These are phyloP conservation scores for Rosa multiflora DNA, from an alignment of 306 rosid species.

Conservation along the genomic window DNA sequence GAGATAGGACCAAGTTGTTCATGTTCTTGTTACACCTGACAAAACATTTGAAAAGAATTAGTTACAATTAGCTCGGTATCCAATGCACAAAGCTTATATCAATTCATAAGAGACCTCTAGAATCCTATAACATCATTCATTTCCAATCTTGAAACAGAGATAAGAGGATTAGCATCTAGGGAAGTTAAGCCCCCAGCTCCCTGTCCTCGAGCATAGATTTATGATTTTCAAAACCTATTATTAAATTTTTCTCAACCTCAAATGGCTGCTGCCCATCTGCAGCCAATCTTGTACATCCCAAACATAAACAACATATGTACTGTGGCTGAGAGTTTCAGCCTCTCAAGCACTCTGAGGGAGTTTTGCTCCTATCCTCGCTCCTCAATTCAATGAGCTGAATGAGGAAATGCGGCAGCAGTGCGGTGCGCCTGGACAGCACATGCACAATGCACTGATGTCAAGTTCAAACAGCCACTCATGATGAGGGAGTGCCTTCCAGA, in stretches of 20 bases:
- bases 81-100: background rate
- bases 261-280: constrained; percentile 23
- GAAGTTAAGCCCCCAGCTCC: background rate
- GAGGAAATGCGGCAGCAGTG: constrained; percentile 26
- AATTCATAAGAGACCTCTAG: background rate
- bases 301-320: constrained; percentile 41
- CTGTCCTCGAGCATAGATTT: background rate
- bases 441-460: constrained; percentile 85
- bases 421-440: constrained; percentile 84
- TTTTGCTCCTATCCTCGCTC: background rate
- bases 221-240: background rate
- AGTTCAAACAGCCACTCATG: constrained; percentile 82
- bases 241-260: constrained; percentile 17
- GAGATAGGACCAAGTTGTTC: constrained; percentile 80
- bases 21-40: constrained; percentile 89
- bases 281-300: constrained; percentile 13
- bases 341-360: constrained; percentile 17
- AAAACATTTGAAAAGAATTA: background rate
- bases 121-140: background rate
- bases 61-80: background rate
- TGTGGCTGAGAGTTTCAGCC: constrained; percentile 3
- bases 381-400: constrained; percentile 62
- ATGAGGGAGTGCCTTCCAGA: constrained; percentile 91
- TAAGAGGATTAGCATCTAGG: background rate
- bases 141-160: background rate